phyloP scores from a whole-genome alignment of 2,329 filamentous ascomycete genomes.

The Anthostomella pinea region DNA sequence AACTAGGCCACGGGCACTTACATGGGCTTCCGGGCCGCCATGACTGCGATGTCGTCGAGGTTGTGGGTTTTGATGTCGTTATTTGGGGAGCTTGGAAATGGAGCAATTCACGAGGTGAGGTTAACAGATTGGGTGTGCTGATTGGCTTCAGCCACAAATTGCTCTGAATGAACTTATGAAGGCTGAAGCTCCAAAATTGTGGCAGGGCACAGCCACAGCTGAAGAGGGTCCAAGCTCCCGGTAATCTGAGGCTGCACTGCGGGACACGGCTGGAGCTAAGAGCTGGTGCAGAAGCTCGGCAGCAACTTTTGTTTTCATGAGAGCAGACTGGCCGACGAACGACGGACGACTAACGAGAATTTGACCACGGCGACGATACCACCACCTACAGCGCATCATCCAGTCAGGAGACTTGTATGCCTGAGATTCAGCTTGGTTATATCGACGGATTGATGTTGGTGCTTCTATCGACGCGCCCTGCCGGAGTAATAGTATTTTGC shows the following conservation, averaged over 20 bases:
- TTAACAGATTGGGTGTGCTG: slow-evolving; percentile 32
- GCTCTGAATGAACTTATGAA: background rate
- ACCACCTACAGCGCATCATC: too few relatives aligned
- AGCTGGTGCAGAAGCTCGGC: slow-evolving; percentile 5
- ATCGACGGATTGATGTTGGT: too few relatives aligned
- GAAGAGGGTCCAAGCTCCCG: too few relatives aligned
- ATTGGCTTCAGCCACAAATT: slow-evolving; percentile 31
- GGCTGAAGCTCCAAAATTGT: background rate
- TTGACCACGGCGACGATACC: too few relatives aligned
- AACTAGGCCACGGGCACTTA: slow-evolving; percentile 33
- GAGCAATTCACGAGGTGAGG: slow-evolving; percentile 23
- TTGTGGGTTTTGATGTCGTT: slow-evolving; percentile 17
- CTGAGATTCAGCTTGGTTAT: too few relatives aligned
- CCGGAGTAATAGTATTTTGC: too few relatives aligned
- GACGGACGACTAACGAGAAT: too few relatives aligned
- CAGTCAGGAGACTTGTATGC: too few relatives aligned
- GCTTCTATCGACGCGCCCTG: too few relatives aligned
- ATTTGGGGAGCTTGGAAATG: slow-evolving; percentile 24
- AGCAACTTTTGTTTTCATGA: slow-evolving; percentile 16
- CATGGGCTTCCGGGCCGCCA: slow-evolving; percentile 60
- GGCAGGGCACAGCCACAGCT: slow-evolving; percentile 9
- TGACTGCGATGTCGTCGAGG: slow-evolving; percentile 39
- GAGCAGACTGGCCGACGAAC: too few relatives aligned
- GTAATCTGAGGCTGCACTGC: too few relatives aligned
- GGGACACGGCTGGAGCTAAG: background rate